Evolutionary conservation across 2,329 filamentous ascomycete species (phyloP), one percentile per base, ranked within the genome.

Genomic region (Aspergillus melleus): DNA sequence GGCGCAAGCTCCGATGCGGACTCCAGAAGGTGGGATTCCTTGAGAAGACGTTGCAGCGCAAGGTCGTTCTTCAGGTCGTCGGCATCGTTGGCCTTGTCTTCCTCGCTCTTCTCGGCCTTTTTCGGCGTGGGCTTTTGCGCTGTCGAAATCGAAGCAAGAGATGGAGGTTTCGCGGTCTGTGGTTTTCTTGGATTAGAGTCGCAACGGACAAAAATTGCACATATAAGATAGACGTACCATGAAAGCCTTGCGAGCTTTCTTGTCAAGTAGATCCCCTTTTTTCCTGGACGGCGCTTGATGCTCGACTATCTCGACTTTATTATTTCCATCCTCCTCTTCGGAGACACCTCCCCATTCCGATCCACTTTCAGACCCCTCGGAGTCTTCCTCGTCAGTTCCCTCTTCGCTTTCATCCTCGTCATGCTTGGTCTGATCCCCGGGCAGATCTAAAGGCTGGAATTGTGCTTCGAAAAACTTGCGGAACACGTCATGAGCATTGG

Each of bases 11-110:
- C 79, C 29, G 80, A 79, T 14, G 83, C 80, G 0, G 84, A 80
- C 52, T 87, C 84, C 59, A 98, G 87, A 61, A 98, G 88, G 77
- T 96, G 92, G 0, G 93, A 97, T 81, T 99, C 95, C 67, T 89
- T 85, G 59, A 99, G 86, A 46, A 99, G 87, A 51, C 92, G 89
- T 75, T 97, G 94, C 14, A 99, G 87, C 44, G 91, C 93, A 56
- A 96, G 87, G 75, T 98, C 95, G 75, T 97, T 93, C 74, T 93
- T 92, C 19, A 98, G 83, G 62, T 96, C 90, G 11, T 80, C 75
- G 24, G 81, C 75, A 72, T 89, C 87, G 19, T 82, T 82, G 54
- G 84, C 83, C 70, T 89, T 85, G 70, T 89, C 78, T 63, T 83
- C 77, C 60, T 83, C 77, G 30, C 81, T 73, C 64, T 73, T 76